Base-by-base conservation (phyloP, 164 flowering plant species). In the Umbilicus rupestris region DNA sequence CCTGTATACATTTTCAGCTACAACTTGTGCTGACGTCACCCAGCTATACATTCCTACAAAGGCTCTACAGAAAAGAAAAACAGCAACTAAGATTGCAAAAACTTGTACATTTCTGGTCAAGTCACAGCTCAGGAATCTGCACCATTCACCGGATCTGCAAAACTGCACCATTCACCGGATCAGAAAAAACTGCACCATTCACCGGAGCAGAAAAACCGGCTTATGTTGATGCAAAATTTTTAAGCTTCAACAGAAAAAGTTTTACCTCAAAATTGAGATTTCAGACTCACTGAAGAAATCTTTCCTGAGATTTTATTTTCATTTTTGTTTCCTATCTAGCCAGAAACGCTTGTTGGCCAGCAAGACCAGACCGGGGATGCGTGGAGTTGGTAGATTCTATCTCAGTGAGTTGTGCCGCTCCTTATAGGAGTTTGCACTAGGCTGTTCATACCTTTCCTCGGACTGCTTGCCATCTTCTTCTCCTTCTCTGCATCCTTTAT, bases 401-500 rank as follows among this genome's bases (percentile, higher is more conserved):
- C 17, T 55, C 60, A 55, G 60, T 28, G 60, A 14, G 60, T 55
- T 28, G 60, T 55, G 33, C 60, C 60, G 8, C 60, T 55, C 33
- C 5, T 55, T 55, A 55, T 26, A 26, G 33, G 29, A 3, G 60
- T 20, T 55, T n/a, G 60, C 22, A 55, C 60, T 33, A 55, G 16
- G 7, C 60, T 33, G 31, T 55, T 28, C 16, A 55, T 55, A 26
- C 33, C 33, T 55, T 55, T 55, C 33, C 33, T 55, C 8, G 67
- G 67, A 24, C 63, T 73, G 16, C 42, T 30, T 69, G 79, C 82
- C 70, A 69, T 28, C 68, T 75, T 83, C 73, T 79, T 81, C 71
- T 79, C 81, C 62, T 67, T 79, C 63, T 79, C 87, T 26, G 80
- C 82, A 57, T 78, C 84, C 67, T 75, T 81, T 64, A 71, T 71